Conservation (phyloP, 805 yeast species). For the Lipomyces mesembrius region DNA sequence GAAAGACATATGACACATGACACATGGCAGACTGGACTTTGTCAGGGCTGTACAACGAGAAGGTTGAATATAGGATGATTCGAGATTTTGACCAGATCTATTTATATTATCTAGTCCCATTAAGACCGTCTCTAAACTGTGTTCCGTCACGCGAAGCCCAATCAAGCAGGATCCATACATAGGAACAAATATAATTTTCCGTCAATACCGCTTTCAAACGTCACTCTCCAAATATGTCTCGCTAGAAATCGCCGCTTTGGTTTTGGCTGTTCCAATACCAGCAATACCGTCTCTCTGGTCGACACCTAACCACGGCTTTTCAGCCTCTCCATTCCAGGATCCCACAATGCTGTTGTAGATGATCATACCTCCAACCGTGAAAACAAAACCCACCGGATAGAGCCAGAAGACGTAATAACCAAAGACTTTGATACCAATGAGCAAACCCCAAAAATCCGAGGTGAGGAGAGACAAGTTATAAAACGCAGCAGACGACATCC, state of each 20-base stretch:
- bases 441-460: slow-evolving; percentile 53
- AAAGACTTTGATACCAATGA: slow-evolving; percentile 53
- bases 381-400: slow-evolving; percentile 54
- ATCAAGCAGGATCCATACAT: not conserved
- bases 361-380: slow-evolving; percentile 50
- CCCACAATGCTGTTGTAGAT: slow-evolving; percentile 49
- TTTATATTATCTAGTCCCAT: too few relatives aligned
- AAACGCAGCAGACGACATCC: slow-evolving; percentile 55
- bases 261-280: slow-evolving; percentile 45
- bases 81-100: too few relatives aligned
- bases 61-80: not conserved
- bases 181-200: not conserved
- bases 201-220: not conserved
- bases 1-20: not conserved
- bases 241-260: not conserved
- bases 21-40: not conserved
- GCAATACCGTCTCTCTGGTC: slow-evolving; percentile 45
- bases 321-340: slow-evolving; percentile 48
- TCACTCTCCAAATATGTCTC: not conserved
- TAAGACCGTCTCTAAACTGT: not conserved
- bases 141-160: not conserved
- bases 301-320: slow-evolving; percentile 52
- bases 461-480: slow-evolving; percentile 52
- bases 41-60: not conserved
- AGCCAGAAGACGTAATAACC: slow-evolving; percentile 53